phyloP scores from a whole-genome alignment of 495 filamentous ascomycete genomes.

The Neurospora hispaniola region DNA sequence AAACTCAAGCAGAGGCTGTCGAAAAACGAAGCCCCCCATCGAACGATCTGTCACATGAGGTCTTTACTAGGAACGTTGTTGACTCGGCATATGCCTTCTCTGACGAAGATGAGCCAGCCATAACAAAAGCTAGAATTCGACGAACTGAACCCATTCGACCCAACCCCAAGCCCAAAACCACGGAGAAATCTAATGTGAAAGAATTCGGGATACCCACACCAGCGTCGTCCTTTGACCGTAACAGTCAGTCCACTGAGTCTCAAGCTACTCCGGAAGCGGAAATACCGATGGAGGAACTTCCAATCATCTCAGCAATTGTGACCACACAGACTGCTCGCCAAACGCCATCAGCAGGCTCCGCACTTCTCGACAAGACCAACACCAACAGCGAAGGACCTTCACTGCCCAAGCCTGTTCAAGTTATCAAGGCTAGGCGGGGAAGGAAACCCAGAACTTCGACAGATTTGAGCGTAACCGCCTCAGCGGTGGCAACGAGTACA shows the following conservation, averaged over 20 bases:
- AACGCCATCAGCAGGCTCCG: background rate
- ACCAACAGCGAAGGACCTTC: slow-evolving; percentile 3
- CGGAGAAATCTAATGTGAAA: background rate
- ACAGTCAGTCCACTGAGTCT: background rate
- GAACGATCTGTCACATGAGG: slow-evolving; percentile 1
- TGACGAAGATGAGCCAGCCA: slow-evolving; percentile 27
- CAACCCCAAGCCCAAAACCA: background rate
- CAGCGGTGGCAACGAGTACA: background rate
- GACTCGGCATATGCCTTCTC: slow-evolving; percentile 32
- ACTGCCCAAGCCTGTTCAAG: slow-evolving; percentile 11
- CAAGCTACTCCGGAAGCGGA: background rate
- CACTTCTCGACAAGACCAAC: background rate
- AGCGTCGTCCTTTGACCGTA: background rate
- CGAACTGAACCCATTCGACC: background rate
- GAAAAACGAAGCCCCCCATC: background rate
- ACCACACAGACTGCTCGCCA: background rate
- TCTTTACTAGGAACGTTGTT: slow-evolving; percentile 20
- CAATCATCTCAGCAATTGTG: background rate
- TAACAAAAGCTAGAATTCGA: slow-evolving; percentile 5
- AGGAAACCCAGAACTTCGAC: background rate
- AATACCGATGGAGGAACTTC: background rate
- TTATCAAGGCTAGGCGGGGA: background rate
- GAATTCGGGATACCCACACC: background rate
- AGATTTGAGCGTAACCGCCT: background rate
- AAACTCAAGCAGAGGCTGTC: background rate